Evolutionary conservation across 1,139 yeast genomes (phyloP).

Genomic region (Scheffersomyces stambukii): DNA sequence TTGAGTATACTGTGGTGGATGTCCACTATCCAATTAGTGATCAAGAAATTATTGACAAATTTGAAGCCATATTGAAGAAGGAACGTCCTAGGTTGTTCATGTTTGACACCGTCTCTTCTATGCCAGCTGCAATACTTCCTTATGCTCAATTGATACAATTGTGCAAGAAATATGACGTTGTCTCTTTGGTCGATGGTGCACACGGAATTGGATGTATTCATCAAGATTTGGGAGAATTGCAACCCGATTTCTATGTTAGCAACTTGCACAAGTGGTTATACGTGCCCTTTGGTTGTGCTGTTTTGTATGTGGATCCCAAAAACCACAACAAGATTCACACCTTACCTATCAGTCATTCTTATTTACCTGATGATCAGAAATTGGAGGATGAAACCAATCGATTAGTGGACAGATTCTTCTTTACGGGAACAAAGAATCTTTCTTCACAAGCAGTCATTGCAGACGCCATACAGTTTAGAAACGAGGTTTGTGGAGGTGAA

Average conservation of each 20-base stretch:
- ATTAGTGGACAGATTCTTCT: constrained; percentile 35
- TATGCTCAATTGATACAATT: constrained; percentile 44
- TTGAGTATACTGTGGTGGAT: constrained; percentile 42
- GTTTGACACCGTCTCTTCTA: constrained; percentile 60
- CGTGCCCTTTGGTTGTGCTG: constrained; percentile 56
- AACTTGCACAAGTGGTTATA: constrained; percentile 71
- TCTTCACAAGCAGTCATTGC: constrained; percentile 23
- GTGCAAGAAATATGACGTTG: constrained; percentile 43
- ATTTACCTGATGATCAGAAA: constrained; percentile 16
- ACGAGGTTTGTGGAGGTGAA: constrained; percentile 59
- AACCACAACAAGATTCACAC: constrained; percentile 53
- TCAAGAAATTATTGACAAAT: constrained; percentile 40
- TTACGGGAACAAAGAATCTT: constrained; percentile 32
- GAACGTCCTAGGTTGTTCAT: constrained; percentile 37
- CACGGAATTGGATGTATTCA: constrained; percentile 58
- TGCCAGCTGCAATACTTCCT: constrained; percentile 63
- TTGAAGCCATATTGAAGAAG: constrained; percentile 25
- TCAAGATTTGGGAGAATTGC: constrained; percentile 31
- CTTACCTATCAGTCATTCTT: constrained; percentile 53
- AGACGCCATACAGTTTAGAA: constrained; percentile 49
- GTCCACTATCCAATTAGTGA: constrained; percentile 49
- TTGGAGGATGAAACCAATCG: constrained; percentile 25
- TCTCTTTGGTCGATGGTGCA: constrained; percentile 69
- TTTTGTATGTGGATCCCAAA: constrained; percentile 52
- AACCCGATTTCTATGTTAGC: constrained; percentile 61